Evolutionary conservation across 805 yeast genomes (phyloP).

Genomic region (Starmerella vitae): DNA sequence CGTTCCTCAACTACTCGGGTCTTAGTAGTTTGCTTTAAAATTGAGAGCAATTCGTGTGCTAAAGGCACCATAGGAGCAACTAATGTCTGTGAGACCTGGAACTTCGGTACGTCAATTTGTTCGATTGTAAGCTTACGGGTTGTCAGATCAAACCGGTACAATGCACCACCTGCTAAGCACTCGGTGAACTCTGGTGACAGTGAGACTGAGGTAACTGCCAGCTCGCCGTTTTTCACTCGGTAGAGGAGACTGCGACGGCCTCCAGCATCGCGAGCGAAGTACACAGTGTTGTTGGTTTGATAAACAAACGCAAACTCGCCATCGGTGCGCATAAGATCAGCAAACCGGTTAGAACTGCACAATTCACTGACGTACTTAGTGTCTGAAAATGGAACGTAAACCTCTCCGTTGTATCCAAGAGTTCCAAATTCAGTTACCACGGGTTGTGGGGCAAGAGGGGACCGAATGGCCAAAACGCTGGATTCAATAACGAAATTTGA

Average conservation of each 20-base stretch:
- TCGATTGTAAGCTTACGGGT: background rate
- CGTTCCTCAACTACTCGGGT: slow-evolving; percentile 11
- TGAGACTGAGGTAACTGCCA: slow-evolving; percentile 12
- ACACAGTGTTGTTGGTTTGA: slow-evolving; percentile 32
- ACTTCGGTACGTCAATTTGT: background rate
- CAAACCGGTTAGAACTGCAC: background rate
- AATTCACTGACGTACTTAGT: slow-evolving; percentile 31
- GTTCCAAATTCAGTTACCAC: slow-evolving; percentile 26
- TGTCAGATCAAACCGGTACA: slow-evolving; percentile 8
- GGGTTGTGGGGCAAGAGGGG: slow-evolving; percentile 73
- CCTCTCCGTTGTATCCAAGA: slow-evolving; percentile 83
- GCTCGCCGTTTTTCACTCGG: slow-evolving; percentile 18
- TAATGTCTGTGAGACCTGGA: background rate
- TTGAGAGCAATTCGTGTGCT: background rate
- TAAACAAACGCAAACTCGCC: slow-evolving; percentile 75
- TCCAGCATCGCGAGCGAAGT: slow-evolving; percentile 71
- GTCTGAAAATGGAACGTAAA: slow-evolving; percentile 54
- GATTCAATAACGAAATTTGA: slow-evolving; percentile 12
- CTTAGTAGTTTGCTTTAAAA: slow-evolving; percentile 13
- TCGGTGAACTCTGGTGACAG: slow-evolving; percentile 12
- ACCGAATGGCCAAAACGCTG: slow-evolving; percentile 67
- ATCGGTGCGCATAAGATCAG: slow-evolving; percentile 20
- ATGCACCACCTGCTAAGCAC: slow-evolving; percentile 19
- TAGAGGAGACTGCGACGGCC: slow-evolving; percentile 72
- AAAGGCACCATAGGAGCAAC: too few relatives aligned